Evolutionary conservation across 495 filamentous ascomycete species (phyloP).

Genomic region (Mycothermus thermophilus): DNA sequence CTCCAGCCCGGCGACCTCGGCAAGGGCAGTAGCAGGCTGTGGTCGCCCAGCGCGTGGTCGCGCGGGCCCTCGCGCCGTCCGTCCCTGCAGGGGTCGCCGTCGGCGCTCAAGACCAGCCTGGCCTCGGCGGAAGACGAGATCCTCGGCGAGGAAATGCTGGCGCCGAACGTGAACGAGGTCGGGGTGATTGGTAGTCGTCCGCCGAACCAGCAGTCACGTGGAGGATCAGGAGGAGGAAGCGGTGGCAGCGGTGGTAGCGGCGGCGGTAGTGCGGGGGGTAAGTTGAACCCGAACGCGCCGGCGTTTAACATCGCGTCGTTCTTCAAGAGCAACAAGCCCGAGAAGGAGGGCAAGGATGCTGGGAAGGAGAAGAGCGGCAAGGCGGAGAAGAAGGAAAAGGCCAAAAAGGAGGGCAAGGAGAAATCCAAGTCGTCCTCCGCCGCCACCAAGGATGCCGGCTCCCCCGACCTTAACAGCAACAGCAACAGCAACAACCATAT

Average conservation of each 20-base stretch:
- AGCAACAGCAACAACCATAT: conserved; percentile 15
- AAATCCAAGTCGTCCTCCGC: conserved; percentile 13
- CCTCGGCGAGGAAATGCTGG: conserved; percentile 30
- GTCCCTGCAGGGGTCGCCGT: conserved; percentile 36
- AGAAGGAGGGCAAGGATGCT: too few species aligned
- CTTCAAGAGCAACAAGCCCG: conserved; percentile 29
- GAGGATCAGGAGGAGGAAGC: too few species aligned
- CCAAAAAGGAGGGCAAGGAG: conserved; percentile 14
- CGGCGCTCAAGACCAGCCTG: conserved; percentile 34
- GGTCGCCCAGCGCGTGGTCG: conserved; percentile 32
- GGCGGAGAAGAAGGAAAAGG: conserved; percentile 16
- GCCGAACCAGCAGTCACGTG: conserved; percentile 29
- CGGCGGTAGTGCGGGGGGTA: conserved; percentile 25
- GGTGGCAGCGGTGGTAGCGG: not conserved
- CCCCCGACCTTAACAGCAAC: not conserved
- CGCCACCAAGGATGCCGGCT: not conserved
- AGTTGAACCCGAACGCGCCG: conserved; percentile 39
- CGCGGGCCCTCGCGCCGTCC: conserved; percentile 33
- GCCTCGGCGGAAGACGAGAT: conserved; percentile 38
- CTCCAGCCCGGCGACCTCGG: conserved; percentile 20
- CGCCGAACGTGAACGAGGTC: conserved; percentile 31
- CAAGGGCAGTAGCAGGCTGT: conserved; percentile 31
- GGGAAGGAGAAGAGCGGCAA: conserved; percentile 24
- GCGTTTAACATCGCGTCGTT: conserved; percentile 36
- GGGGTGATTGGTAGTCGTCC: conserved; percentile 37